Percentiles rank a stretch among this genome's conserved stretches.
phyloP scores from a whole-genome alignment of 768 basidiomycete species.

The Naganishia friedmannii region DNA sequence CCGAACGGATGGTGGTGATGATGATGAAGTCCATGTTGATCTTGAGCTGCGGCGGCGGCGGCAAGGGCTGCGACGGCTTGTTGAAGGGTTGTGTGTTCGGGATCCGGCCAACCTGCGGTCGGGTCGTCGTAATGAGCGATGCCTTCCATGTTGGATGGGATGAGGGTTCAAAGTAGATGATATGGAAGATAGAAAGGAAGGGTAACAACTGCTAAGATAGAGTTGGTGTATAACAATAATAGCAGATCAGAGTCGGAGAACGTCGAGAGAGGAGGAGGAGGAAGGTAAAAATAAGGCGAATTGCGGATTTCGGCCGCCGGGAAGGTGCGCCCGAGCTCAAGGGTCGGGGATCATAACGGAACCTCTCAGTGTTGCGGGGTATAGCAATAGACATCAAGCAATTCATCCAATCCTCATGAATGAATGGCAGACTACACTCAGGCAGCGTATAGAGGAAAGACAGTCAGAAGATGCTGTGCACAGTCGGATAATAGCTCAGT shows the following conservation, averaged over 20 bases:
- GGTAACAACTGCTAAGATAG: constrained; percentile 1
- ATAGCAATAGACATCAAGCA: too few species aligned
- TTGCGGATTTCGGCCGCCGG: neutral
- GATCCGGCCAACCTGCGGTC: constrained; percentile 21
- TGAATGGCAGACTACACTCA: constrained; percentile 8
- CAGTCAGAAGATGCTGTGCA: neutral
- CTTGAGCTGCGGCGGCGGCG: constrained; percentile 18
- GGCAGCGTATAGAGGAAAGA: constrained; percentile 12
- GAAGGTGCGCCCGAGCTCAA: neutral
- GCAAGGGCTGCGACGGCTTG: constrained; percentile 20
- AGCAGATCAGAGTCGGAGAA: constrained; percentile 10
- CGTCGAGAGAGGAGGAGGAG: neutral
- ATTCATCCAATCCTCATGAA: neutral
- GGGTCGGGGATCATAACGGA: too few species aligned
- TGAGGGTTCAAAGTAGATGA: neutral
- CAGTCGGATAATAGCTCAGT: constrained; percentile 7
- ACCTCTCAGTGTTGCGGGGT: too few species aligned
- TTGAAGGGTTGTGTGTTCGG: constrained; percentile 18
- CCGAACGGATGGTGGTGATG: constrained; percentile 16
- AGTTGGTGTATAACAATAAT: constrained; percentile 8
- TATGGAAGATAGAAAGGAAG: neutral
- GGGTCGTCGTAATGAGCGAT: constrained; percentile 23
- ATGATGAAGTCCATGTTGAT: constrained; percentile 15
- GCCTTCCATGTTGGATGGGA: constrained; percentile 6
- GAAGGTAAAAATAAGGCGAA: too few species aligned